Evolutionary conservation across 495 filamentous ascomycete genomes (phyloP).

Genomic region (Hyaloscypha bicolor): DNA sequence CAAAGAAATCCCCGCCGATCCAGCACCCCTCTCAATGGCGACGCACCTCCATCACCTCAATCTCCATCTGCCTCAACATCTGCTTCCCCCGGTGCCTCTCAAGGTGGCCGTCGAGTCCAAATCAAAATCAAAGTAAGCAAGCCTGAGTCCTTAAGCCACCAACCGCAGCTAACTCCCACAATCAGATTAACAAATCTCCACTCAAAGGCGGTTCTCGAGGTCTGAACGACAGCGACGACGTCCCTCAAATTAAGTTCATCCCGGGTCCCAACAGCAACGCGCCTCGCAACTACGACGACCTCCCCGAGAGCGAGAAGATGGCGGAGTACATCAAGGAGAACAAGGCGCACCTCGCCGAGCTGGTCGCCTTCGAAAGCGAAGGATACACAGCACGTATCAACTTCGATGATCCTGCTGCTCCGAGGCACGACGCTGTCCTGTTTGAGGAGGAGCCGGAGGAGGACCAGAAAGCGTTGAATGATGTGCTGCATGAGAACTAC

Average conservation of each 20-base stretch:
- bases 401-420: not conserved
- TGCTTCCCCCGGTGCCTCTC: not conserved
- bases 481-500: not conserved
- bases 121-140: not conserved
- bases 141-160: not conserved
- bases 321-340: not conserved
- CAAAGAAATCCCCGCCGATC: not conserved
- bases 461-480: not conserved
- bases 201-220: not conserved
- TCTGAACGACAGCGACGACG: not conserved
- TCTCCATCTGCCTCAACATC: not conserved
- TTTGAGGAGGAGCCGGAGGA: not conserved
- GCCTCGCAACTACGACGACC: not conserved
- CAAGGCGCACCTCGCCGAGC: not conserved
- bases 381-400: not conserved
- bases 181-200: not conserved
- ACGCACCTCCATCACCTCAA: not conserved
- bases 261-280: not conserved
- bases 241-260: not conserved
- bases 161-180: not conserved
- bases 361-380: not conserved
- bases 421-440: not conserved
- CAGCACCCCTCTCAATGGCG: not conserved
- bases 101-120: not conserved
- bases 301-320: not conserved